phyloP scores from a whole-genome alignment of 1,284 basidiomycete genomes.

The Termitomyces sp. region DNA sequence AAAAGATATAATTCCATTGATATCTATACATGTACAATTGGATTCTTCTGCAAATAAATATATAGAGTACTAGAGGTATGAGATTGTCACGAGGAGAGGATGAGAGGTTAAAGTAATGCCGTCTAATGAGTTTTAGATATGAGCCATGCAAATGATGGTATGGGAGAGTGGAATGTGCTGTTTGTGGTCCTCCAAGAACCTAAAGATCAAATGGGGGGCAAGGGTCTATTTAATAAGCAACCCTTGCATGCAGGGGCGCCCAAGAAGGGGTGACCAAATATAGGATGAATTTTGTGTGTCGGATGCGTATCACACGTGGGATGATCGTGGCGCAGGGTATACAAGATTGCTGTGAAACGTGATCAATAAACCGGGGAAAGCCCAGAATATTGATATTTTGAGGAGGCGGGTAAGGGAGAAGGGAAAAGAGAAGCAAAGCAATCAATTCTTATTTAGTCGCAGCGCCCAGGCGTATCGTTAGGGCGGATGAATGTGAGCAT shows the following conservation, averaged over 20 bases:
- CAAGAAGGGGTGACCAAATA: conserved; percentile 1
- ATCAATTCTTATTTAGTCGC: conserved; percentile 31
- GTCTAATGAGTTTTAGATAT: conserved; percentile 7
- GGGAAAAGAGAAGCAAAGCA: neutral
- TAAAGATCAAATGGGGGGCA: conserved; percentile 7
- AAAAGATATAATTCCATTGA: conserved; percentile 1
- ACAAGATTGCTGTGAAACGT: neutral
- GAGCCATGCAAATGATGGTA: conserved; percentile 7
- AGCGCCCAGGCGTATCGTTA: conserved; percentile 40
- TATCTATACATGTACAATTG: conserved; percentile 10
- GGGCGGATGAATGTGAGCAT: conserved; percentile 65
- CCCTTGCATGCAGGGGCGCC: conserved; percentile 4
- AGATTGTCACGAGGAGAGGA: neutral
- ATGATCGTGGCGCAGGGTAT: conserved; percentile 6
- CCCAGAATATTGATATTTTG: conserved; percentile 7
- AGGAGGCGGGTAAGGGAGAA: neutral
- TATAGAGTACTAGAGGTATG: conserved; percentile 2
- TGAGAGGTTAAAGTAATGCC: conserved; percentile 4
- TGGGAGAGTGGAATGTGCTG: neutral
- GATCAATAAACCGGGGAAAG: neutral
- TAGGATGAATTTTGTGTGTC: conserved; percentile 2
- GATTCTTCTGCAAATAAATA: neutral
- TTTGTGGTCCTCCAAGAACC: neutral
- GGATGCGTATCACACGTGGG: neutral
- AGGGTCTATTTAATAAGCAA: conserved; percentile 2